Percentiles rank a stretch among this genome's conserved stretches.
Evolutionary conservation across 768 basidiomycete genomes (phyloP).

Genomic region (Tylopilus intermedius): DNA sequence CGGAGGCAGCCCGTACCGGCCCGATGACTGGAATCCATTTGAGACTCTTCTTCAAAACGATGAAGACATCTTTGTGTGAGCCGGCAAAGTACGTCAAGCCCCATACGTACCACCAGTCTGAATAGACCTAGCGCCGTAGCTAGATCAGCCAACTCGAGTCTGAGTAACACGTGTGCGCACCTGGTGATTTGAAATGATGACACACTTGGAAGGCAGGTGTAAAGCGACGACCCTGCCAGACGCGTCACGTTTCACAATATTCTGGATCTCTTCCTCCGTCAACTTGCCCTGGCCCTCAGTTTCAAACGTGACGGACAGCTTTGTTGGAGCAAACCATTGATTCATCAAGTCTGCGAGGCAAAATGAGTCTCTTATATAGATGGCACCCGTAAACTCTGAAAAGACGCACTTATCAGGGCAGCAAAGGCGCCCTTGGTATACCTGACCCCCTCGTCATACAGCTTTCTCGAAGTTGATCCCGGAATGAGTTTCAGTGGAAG

Average conservation of each 20-base stretch:
- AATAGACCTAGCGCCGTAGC: conserved; percentile 49
- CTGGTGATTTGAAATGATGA: conserved; percentile 92
- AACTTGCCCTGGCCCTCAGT: conserved; percentile 61
- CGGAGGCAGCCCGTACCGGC: conserved; percentile 53
- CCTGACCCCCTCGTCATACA: conserved; percentile 68
- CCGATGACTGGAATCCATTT: conserved; percentile 84
- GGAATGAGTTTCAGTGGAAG: conserved; percentile 65
- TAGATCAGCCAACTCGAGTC: conserved; percentile 4
- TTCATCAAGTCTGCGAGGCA: conserved; percentile 60
- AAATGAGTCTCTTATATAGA: not conserved
- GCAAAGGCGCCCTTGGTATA: conserved; percentile 84
- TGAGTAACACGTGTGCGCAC: conserved; percentile 35
- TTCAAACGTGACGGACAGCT: conserved; percentile 68
- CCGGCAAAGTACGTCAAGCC: conserved; percentile 69
- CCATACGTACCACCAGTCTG: conserved; percentile 90
- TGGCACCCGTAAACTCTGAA: not conserved
- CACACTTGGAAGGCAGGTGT: conserved; percentile 70
- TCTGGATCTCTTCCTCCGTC: conserved; percentile 52
- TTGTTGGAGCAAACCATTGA: conserved; percentile 79
- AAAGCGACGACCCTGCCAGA: conserved; percentile 56
- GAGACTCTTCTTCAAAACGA: conserved; percentile 88
- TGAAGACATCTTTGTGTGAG: conserved; percentile 72
- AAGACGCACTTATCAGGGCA: conserved; percentile 58
- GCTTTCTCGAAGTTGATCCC: conserved; percentile 44
- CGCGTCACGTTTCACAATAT: conserved; percentile 51